Evolutionary conservation across 192 early-diverging fungal genomes (phyloP).

Genomic region (Coemansia aciculifera): DNA sequence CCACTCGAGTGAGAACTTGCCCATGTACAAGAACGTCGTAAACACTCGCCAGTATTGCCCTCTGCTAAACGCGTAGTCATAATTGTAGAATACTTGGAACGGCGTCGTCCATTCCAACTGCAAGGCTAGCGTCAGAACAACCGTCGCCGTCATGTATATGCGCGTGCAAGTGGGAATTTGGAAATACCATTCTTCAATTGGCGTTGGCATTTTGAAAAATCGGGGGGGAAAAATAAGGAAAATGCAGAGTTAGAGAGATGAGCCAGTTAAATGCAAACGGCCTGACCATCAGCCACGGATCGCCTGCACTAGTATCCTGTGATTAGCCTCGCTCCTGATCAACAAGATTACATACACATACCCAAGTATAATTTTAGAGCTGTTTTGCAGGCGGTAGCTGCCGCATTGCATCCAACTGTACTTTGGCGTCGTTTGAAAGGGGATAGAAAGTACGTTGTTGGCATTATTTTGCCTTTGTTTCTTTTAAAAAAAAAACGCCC

Average conservation of each 20-base stretch:
- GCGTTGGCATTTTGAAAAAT: constrained; percentile 52
- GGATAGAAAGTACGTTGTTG: too few species aligned
- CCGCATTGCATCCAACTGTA: too few species aligned
- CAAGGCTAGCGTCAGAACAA: constrained; percentile 75
- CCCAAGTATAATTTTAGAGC: too few species aligned
- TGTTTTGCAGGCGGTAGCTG: too few species aligned
- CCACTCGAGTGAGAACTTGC: constrained; percentile 85
- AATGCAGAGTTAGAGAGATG: not conserved
- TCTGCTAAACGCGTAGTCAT: constrained; percentile 65
- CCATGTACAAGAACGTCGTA: constrained; percentile 94
- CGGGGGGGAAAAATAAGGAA: not conserved
- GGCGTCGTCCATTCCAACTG: constrained; percentile 81
- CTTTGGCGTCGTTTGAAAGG: too few species aligned
- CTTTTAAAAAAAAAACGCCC: too few species aligned
- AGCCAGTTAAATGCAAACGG: not conserved
- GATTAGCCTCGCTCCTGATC: not conserved
- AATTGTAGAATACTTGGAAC: constrained; percentile 82
- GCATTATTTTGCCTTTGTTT: too few species aligned
- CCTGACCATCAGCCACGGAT: not conserved
- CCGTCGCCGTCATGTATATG: constrained; percentile 79
- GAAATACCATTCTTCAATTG: constrained; percentile 85
- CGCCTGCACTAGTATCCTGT: not conserved
- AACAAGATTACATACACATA: not conserved
- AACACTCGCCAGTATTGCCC: constrained; percentile 90
- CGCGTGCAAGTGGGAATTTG: constrained; percentile 87